Evolutionary conservation across 1,139 yeast species (phyloP).

Genomic region (Kurtzmaniella quercitrusa): DNA sequence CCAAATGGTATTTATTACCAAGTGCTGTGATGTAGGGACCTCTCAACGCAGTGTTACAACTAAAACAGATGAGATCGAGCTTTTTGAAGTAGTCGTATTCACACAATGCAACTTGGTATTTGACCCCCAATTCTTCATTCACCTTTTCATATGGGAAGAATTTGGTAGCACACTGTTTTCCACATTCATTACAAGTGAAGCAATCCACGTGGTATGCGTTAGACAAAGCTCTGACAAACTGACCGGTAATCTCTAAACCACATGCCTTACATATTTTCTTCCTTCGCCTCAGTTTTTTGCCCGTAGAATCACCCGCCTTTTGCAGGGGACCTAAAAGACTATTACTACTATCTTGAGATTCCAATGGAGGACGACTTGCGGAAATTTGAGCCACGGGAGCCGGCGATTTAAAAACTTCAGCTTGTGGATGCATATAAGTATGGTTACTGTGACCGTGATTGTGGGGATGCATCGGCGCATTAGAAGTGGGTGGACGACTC

Average conservation of each 20-base stretch:
- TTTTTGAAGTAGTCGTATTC: constrained; percentile 90
- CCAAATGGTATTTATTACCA: constrained; percentile 89
- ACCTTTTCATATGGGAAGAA: constrained; percentile 57
- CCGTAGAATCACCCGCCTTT: constrained; percentile 10
- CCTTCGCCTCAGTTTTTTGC: constrained; percentile 19
- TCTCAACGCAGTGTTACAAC: constrained; percentile 79
- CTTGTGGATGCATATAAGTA: neutral
- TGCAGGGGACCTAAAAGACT: constrained; percentile 4
- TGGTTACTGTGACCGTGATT: neutral
- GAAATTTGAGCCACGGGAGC: too few species aligned
- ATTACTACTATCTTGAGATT: constrained; percentile 2
- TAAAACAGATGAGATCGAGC: constrained; percentile 75
- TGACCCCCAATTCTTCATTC: constrained; percentile 28
- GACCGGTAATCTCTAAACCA: constrained; percentile 65
- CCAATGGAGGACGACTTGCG: neutral
- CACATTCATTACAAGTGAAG: constrained; percentile 81
- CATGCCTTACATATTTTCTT: constrained; percentile 59
- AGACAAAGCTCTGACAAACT: constrained; percentile 80
- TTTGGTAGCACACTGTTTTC: constrained; percentile 66
- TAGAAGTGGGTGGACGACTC: neutral
- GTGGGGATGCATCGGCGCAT: neutral
- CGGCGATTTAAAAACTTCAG: too few species aligned
- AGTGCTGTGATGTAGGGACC: constrained; percentile 95
- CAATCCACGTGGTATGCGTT: constrained; percentile 83
- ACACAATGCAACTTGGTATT: constrained; percentile 69